phyloP scores from a whole-genome alignment of 2,329 filamentous ascomycete genomes.

The Helotiales sp. region DNA sequence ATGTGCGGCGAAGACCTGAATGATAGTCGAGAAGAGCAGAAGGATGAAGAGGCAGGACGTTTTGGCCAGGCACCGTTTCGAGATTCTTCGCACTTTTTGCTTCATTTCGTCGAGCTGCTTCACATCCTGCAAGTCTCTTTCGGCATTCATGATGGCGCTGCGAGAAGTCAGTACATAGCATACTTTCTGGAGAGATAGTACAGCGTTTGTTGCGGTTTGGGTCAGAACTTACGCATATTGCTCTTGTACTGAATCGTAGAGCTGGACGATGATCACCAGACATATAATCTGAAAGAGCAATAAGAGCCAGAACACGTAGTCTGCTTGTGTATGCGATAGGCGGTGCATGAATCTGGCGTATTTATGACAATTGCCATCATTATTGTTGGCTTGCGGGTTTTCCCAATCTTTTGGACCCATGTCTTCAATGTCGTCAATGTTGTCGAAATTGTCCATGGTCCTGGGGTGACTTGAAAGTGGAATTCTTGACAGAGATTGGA shows the following conservation, averaged over 20 bases:
- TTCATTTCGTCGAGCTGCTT: not conserved
- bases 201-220: not conserved
- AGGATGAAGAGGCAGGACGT: not conserved
- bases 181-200: not conserved
- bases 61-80: not conserved
- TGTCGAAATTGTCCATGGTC: too few relatives aligned
- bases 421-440: not conserved
- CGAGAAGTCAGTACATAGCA: not conserved
- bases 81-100: not conserved
- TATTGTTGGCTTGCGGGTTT: not conserved
- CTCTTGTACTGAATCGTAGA: conserved; percentile 1
- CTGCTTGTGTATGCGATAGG: conserved; percentile 49
- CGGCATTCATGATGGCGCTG: not conserved
- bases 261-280: conserved; percentile 46
- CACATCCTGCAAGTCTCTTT: not conserved
- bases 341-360: conserved; percentile 51
- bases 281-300: conserved; percentile 51
- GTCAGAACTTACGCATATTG: not conserved
- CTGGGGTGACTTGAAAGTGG: not conserved
- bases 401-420: not conserved
- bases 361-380: conserved; percentile 40
- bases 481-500: not conserved
- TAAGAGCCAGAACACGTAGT: conserved; percentile 50
- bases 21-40: not conserved
- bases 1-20: conserved; percentile 9